These are phyloP conservation scores for Lenzites betulinus DNA, from an alignment of 768 basidiomycete genomes.

Conservation along the genomic window DNA sequence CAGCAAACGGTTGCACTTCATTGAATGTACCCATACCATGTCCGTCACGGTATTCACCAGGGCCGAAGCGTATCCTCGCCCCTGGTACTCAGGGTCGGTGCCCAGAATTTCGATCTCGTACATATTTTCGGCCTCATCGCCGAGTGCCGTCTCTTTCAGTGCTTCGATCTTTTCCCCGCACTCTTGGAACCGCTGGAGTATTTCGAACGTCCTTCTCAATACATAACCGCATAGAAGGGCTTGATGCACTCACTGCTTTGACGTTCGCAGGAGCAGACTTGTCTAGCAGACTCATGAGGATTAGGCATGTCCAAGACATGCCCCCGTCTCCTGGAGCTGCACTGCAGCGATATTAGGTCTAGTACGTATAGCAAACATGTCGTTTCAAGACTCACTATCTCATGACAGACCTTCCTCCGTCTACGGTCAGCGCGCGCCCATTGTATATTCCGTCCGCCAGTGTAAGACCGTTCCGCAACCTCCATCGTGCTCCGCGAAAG, in stretches of 20 bases:
- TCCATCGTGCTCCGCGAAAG: not conserved
- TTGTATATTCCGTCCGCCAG: not conserved
- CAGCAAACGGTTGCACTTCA: not conserved
- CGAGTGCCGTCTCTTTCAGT: not conserved
- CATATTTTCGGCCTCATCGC: slow-evolving; percentile 10
- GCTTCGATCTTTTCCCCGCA: not conserved
- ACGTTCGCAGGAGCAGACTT: not conserved
- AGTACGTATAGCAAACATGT: not conserved
- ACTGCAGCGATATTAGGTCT: not conserved
- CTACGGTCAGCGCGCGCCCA: slow-evolving; percentile 1
- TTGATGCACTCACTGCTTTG: not conserved
- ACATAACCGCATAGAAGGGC: too few species aligned
- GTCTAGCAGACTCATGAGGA: not conserved
- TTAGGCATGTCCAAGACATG: too few species aligned
- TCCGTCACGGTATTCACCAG: slow-evolving; percentile 9
- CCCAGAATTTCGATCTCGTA: slow-evolving; percentile 10
- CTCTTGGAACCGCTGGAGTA: not conserved
- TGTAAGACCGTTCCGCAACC: not conserved
- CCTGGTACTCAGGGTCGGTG: slow-evolving; percentile 15
- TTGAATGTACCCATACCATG: not conserved
- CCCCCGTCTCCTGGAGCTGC: not conserved
- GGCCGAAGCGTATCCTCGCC: slow-evolving; percentile 20
- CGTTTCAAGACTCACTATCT: not conserved
- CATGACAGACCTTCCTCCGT: not conserved
- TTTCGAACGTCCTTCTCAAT: not conserved